These are phyloP conservation scores for Neurospora sp. DNA, from an alignment of 495 filamentous ascomycete species.

Conservation along the genomic window DNA sequence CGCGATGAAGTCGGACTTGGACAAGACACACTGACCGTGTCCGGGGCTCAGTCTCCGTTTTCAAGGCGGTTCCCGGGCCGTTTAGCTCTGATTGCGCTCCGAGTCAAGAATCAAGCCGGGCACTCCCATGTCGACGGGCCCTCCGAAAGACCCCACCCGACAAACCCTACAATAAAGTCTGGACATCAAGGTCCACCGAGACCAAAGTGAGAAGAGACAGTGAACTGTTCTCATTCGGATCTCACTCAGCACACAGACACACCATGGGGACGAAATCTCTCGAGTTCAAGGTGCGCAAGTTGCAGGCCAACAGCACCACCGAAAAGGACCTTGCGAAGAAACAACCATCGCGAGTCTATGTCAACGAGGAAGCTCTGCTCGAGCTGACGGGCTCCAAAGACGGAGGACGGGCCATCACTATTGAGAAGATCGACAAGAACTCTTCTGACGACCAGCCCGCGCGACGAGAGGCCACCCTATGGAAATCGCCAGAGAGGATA, in stretches of 20 bases:
- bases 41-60: neutral
- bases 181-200: neutral
- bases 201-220: constrained; percentile 1
- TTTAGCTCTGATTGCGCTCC: neutral
- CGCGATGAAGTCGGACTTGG: neutral
- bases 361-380: constrained; percentile 54
- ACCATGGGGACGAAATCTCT: constrained; percentile 23
- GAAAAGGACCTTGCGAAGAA: constrained; percentile 38
- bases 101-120: neutral
- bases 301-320: constrained; percentile 21
- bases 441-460: constrained; percentile 6
- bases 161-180: neutral
- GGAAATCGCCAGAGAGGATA: constrained; percentile 54
- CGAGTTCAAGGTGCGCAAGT: constrained; percentile 39
- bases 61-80: neutral
- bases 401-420: constrained; percentile 46
- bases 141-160: neutral
- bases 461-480: constrained; percentile 50
- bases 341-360: constrained; percentile 44
- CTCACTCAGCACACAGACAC: neutral
- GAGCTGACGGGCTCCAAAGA: constrained; percentile 42
- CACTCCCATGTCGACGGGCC: neutral
- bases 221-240: neutral
- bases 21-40: neutral
- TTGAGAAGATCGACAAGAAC: constrained; percentile 35